Evolutionary conservation across 2,329 filamentous ascomycete species (phyloP), one percentile per base, ranked within the genome.

Genomic region (Ciborinia camelliae): DNA sequence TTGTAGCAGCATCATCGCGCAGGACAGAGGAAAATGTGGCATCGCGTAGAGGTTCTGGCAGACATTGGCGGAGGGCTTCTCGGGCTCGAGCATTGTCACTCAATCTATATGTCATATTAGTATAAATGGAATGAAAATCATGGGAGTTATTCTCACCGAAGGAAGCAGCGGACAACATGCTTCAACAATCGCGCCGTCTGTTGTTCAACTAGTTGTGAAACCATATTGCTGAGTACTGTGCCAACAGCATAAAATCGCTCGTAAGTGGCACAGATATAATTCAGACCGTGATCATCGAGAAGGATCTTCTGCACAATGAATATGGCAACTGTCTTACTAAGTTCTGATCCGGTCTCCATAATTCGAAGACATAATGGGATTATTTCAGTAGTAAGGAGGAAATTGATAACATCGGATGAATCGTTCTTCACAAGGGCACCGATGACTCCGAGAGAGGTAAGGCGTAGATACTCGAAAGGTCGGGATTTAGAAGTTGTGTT

Each of bases 291-390:
- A 73, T 99, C 95, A 75, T 99, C 95, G 3, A 99, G 85, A 61
- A 99, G 81, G 32, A 99, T 99, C 83, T 99, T 99, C 79, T 99
- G 95, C 23, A 99, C 95, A 73, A 99, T 99, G 81, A 99, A 99
- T 73, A 99, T 99, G 65, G 95, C 95, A 18, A 99, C 95, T 0
- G 95, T 99, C 82, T 99, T 99, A 82, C 92, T 97, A 67, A 99
- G 84, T 79, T 99, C 95, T 0, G 93, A 97, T 58, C 95, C 95
- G 0, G 95, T 99, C 81, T 99, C 95, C 95, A 99, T 99, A 75
- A 99, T 99, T 67, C 95, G 89, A 52, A 99, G 87, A 77, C 95
- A 99, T 15, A 99, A 86, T 12, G 95, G 95, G 65, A 99, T 99
- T 71, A 99, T 99, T 79, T 99, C 95, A 37, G 95, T 99, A 1